Percentiles rank a stretch among this genome's conserved stretches.
Conservation (phyloP, 2,329 filamentous ascomycete species). For the Ophiosphaerella korrae region DNA sequence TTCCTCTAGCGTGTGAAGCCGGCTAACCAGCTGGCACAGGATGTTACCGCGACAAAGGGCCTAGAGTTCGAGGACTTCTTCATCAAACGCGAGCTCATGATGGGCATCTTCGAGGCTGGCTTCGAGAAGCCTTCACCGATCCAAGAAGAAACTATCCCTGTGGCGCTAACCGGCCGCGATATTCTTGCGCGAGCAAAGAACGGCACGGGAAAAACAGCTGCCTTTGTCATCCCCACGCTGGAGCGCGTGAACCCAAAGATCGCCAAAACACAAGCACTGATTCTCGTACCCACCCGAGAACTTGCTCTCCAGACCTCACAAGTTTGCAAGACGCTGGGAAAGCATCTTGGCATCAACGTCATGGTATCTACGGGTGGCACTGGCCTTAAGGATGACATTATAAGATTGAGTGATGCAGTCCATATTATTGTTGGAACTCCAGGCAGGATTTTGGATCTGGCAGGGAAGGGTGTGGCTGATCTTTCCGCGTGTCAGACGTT, state of each 20-base stretch:
- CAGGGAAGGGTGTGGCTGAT: conserved; percentile 95
- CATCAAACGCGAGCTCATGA: conserved; percentile 91
- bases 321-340: conserved; percentile 97
- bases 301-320: conserved; percentile 97
- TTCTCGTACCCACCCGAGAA: conserved; percentile 95
- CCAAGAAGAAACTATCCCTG: conserved; percentile 98
- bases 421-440: conserved; percentile 98
- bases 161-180: conserved; percentile 92
- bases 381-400: conserved; percentile 92
- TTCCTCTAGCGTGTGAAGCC: not conserved
- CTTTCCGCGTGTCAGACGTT: conserved; percentile 96
- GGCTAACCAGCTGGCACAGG: conserved; percentile 58
- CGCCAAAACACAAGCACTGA: conserved; percentile 93
- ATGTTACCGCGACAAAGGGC: conserved; percentile 98
- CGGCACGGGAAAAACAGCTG: conserved; percentile 96
- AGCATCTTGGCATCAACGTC: conserved; percentile 95
- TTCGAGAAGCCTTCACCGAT: conserved; percentile 99
- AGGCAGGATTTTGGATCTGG: conserved; percentile 92
- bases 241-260: conserved; percentile 97
- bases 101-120: conserved; percentile 99
- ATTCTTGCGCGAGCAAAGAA: conserved; percentile 97
- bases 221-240: conserved; percentile 93
- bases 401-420: conserved; percentile 90
- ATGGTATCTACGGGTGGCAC: conserved; percentile 99
- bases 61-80: conserved; percentile 97